Percentiles rank a stretch among this genome's conserved stretches.
phyloP scores from a whole-genome alignment of 768 basidiomycete species.

The Lactarius hengduanensis region DNA sequence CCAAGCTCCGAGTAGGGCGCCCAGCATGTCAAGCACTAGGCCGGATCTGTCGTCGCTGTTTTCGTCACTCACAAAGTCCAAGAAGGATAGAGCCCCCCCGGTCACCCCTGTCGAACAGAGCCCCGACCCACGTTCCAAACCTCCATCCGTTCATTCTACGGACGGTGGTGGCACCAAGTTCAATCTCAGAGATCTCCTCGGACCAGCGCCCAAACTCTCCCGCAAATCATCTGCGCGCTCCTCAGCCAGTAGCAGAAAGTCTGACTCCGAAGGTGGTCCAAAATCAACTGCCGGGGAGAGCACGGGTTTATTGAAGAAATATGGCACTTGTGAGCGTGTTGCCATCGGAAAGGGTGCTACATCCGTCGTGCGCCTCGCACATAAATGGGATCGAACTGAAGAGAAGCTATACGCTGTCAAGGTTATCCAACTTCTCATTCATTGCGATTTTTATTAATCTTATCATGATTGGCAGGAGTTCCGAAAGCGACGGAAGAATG shows the following conservation, averaged over 20 bases:
- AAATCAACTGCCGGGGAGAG: constrained; percentile 51
- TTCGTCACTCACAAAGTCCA: constrained; percentile 17
- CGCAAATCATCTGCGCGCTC: constrained; percentile 73
- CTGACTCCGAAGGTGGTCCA: constrained; percentile 59
- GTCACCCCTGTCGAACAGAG: constrained; percentile 21
- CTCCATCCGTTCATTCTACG: constrained; percentile 54
- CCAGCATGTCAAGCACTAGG: constrained; percentile 34
- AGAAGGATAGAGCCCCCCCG: constrained; percentile 12
- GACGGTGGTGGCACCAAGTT: constrained; percentile 63
- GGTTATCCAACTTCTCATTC: constrained; percentile 45
- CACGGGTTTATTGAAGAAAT: constrained; percentile 76
- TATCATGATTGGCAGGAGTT: constrained; percentile 68
- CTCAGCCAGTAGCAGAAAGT: constrained; percentile 58
- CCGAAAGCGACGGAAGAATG: constrained; percentile 95
- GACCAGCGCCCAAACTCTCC: constrained; percentile 68
- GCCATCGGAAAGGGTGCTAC: constrained; percentile 99
- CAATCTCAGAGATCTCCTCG: constrained; percentile 80
- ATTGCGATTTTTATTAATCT: constrained; percentile 2
- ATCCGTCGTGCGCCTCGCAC: constrained; percentile 91
- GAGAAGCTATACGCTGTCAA: constrained; percentile 99
- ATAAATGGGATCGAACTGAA: constrained; percentile 97
- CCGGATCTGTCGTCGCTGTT: constrained; percentile 26
- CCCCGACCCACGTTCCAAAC: constrained; percentile 30
- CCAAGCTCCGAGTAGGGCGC: constrained; percentile 44
- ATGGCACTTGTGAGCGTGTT: constrained; percentile 94